Conservation (phyloP, 352 stramenopile genomes). For the Phytopythium litorale region DNA sequence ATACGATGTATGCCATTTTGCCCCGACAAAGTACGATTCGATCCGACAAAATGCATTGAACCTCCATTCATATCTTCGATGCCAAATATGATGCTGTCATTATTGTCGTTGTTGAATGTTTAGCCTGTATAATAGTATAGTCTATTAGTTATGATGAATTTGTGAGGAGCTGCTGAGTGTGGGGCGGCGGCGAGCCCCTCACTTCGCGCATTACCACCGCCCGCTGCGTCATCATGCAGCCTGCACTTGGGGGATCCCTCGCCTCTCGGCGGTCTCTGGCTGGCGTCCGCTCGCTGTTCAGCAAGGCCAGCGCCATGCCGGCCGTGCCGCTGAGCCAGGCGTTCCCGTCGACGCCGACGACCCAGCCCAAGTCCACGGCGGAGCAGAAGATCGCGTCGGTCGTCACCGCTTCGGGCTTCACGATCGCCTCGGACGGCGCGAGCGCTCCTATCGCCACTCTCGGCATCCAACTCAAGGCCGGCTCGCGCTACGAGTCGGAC, state of each 20-base stretch:
- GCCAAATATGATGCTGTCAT: too few relatives aligned
- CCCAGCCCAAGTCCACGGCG: constrained; percentile 20
- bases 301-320: constrained; percentile 49
- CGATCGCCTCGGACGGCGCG: constrained; percentile 57
- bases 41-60: background rate
- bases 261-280: constrained; percentile 9
- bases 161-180: background rate
- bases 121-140: background rate
- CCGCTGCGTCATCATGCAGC: constrained; percentile 24
- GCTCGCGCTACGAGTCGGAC: constrained; percentile 60
- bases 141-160: background rate
- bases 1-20: background rate
- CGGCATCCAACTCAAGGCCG: constrained; percentile 57
- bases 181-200: background rate
- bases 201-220: background rate
- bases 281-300: constrained; percentile 57
- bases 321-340: constrained; percentile 58
- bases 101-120: background rate
- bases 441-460: constrained; percentile 51
- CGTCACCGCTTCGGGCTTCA: constrained; percentile 41
- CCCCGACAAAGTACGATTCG: background rate
- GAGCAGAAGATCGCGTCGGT: constrained; percentile 23
- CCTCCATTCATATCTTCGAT: background rate
- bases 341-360: constrained; percentile 48
- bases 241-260: background rate